phyloP scores from a whole-genome alignment of 2,329 filamentous ascomycete species.

The Fusarium hainanense region DNA sequence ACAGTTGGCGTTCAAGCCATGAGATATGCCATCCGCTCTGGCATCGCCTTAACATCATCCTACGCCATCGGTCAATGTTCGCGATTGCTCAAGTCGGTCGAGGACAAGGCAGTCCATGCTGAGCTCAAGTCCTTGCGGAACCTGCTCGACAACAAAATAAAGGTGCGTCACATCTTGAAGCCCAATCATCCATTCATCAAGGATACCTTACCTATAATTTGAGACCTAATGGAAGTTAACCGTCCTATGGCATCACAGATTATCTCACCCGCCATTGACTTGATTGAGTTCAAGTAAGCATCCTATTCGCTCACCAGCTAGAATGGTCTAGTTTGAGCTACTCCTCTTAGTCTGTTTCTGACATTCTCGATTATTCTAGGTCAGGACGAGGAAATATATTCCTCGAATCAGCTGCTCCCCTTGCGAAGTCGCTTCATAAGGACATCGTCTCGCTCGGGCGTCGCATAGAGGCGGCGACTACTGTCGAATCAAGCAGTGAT shows the following conservation, averaged over 20 bases:
- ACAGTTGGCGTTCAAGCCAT: slow-evolving; percentile 75
- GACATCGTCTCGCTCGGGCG: slow-evolving; percentile 85
- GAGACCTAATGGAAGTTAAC: neutral
- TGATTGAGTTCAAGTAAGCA: slow-evolving; percentile 86
- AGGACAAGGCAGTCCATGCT: slow-evolving; percentile 72
- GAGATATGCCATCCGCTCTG: slow-evolving; percentile 91
- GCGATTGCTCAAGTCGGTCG: slow-evolving; percentile 79
- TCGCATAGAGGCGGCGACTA: slow-evolving; percentile 76
- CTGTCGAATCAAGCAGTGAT: slow-evolving; percentile 59
- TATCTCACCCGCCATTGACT: slow-evolving; percentile 88
- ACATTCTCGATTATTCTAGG: slow-evolving; percentile 46
- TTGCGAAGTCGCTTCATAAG: slow-evolving; percentile 84
- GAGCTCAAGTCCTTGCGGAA: slow-evolving; percentile 79
- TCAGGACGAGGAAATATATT: slow-evolving; percentile 65
- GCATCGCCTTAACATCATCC: slow-evolving; percentile 84
- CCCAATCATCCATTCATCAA: neutral
- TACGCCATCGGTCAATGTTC: slow-evolving; percentile 88
- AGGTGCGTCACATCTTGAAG: slow-evolving; percentile 58
- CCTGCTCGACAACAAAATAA: slow-evolving; percentile 86
- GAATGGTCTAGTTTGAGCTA: slow-evolving; percentile 6
- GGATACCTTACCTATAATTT: neutral
- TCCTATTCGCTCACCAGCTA: slow-evolving; percentile 10
- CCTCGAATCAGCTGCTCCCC: slow-evolving; percentile 83
- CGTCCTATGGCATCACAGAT: slow-evolving; percentile 64
- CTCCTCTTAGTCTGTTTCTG: slow-evolving; percentile 15